phyloP scores from a whole-genome alignment of 345 rosid genomes.

The Eucalyptus pauciflora region DNA sequence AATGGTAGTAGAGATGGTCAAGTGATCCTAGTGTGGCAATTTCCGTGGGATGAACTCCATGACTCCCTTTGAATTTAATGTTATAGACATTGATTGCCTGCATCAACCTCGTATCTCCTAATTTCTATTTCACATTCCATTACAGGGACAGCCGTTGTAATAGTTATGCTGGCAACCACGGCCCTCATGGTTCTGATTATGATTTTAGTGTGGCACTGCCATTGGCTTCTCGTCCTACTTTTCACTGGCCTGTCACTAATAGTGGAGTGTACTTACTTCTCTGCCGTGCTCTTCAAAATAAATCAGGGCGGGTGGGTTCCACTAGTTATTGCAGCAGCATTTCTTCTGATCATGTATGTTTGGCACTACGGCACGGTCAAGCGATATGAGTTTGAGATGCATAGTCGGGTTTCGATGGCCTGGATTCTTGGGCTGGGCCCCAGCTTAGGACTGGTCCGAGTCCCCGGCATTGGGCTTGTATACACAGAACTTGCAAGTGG shows the following conservation, averaged over 20 bases:
- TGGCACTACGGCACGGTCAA: constrained; percentile 77
- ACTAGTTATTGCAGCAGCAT: constrained; percentile 51
- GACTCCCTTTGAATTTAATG: not conserved
- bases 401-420: constrained; percentile 70
- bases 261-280: constrained; percentile 53
- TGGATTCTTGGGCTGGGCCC: constrained; percentile 91
- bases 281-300: constrained; percentile 58
- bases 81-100: not conserved
- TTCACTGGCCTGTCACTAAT: constrained; percentile 42
- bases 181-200: constrained; percentile 53
- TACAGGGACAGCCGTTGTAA: constrained; percentile 66
- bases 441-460: constrained; percentile 81
- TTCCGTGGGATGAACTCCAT: not conserved
- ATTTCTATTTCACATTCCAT: not conserved
- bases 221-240: constrained; percentile 52
- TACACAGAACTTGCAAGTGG: constrained; percentile 79
- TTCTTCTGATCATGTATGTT: constrained; percentile 50
- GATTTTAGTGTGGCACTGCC: constrained; percentile 80
- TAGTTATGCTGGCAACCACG: constrained; percentile 76
- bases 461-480: constrained; percentile 75
- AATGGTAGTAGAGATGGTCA: not conserved
- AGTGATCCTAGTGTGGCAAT: not conserved
- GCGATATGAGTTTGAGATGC: constrained; percentile 71
- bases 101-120: not conserved
- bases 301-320: constrained; percentile 88